Base-by-base conservation (phyloP, 2,329 filamentous ascomycete species). In the Blastomyces gilchristii region DNA sequence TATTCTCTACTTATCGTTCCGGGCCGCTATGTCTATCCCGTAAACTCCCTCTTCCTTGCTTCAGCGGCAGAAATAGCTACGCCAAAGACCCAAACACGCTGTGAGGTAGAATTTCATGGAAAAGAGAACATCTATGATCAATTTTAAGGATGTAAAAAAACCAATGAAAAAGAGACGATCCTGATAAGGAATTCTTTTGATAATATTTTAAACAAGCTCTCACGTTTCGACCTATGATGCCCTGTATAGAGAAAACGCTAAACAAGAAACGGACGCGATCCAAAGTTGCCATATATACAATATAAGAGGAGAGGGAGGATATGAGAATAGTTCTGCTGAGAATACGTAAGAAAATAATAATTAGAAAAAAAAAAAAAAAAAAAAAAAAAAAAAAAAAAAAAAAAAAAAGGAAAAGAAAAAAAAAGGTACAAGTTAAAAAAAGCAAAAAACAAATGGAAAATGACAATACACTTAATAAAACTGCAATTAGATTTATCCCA, bases 231-330 rank as follows among this genome's bases (percentile, higher is more conserved):
- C 11, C n/a, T 18, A 57, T 25, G 6, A n/a, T 25, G 8, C n/a
- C 34, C 37, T 7, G 28, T 12, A n/a, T 3, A 22, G 11, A 41
- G 37, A 14, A 41, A 57, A 57, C 18, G 34, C 54, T 25, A 45
- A 58, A 58, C 37, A 47, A 41, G 25, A 62, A 47, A 60, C 16
- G 18, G n/a, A 57, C 43, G 16, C 31, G 16, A 59, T 59, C 57
- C 39, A 41, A 58, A 58, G 56, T 60, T 61, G 22, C 25, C 41
- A 63, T 63, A 64, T 60, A 62, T 60, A 64, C 61, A 64, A 62
- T 59, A 50, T 25, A 58, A 62, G 63, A 63, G 63, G 63, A 64
- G 63, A 64, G 60, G 59, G 49, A 47, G 22, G 28, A 41, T 57
- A 56, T 49, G 57, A 56, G 37, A 58, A 63, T 22, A 45, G 22